phyloP scores from a whole-genome alignment of 2,329 filamentous ascomycete species.

The Sordariomycetes sp. region DNA sequence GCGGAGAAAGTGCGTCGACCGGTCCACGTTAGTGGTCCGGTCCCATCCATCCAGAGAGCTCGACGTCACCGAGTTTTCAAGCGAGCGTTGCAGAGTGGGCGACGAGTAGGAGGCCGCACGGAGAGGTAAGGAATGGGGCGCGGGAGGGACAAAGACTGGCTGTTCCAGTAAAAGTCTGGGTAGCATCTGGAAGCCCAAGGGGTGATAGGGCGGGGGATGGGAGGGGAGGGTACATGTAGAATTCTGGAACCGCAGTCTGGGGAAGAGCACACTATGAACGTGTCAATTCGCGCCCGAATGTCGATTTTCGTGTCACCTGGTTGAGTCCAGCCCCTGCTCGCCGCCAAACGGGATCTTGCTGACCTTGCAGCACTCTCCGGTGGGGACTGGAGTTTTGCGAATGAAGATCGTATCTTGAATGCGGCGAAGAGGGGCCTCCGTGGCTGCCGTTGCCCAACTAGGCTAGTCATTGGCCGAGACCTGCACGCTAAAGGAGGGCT shows the following conservation, averaged over 20 bases:
- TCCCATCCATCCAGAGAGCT: constrained; percentile 3
- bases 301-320: not conserved
- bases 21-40: not conserved
- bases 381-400: not conserved
- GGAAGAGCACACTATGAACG: not conserved
- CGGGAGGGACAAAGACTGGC: not conserved
- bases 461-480: constrained; percentile 3
- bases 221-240: constrained; percentile 3
- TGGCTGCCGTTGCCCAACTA: constrained; percentile 2
- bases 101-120: not conserved
- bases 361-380: not conserved
- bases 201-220: not conserved
- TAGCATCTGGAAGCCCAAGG: not conserved
- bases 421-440: not conserved
- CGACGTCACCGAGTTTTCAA: constrained; percentile 5
- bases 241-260: not conserved
- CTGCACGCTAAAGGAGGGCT: constrained; percentile 1
- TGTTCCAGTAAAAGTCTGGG: not conserved
- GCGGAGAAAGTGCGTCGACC: not conserved
- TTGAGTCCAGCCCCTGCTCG: not conserved
- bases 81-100: not conserved
- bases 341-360: not conserved
- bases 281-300: not conserved
- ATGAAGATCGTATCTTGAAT: not conserved
- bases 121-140: not conserved